phyloP scores from a whole-genome alignment of 108 stramenopile genomes.

The Nitzschia sp. region DNA sequence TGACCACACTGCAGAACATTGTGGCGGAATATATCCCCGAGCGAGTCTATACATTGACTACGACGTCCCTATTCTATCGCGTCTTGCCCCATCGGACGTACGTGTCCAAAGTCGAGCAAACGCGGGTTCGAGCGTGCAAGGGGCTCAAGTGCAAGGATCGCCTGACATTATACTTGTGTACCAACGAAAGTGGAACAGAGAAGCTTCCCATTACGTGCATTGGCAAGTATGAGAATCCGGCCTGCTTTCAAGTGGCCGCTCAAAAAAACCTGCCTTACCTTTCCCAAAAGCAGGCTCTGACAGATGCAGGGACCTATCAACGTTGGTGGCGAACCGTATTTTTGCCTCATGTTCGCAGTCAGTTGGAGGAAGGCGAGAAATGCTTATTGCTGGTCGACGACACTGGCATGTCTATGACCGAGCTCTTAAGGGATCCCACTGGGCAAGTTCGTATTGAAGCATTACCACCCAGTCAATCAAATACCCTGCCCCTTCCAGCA shows the following conservation, averaged over 20 bases:
- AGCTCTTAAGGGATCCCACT: slow-evolving; percentile 23
- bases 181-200: slow-evolving; percentile 26
- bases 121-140: slow-evolving; percentile 25
- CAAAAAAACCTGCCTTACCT: slow-evolving; percentile 20
- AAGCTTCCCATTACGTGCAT: slow-evolving; percentile 25
- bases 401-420: slow-evolving; percentile 15
- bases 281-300: slow-evolving; percentile 19
- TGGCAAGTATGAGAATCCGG: slow-evolving; percentile 28
- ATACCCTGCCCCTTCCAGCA: slow-evolving; percentile 1
- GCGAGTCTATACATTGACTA: slow-evolving; percentile 21
- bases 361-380: slow-evolving; percentile 13
- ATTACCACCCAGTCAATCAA: slow-evolving; percentile 17
- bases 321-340: slow-evolving; percentile 27
- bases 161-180: slow-evolving; percentile 25
- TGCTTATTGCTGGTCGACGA: slow-evolving; percentile 22
- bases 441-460: slow-evolving; percentile 24
- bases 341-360: slow-evolving; percentile 23
- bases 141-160: slow-evolving; percentile 31
- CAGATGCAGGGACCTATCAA: slow-evolving; percentile 27
- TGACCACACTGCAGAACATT: slow-evolving; percentile 11
- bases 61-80: slow-evolving; percentile 23
- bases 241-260: slow-evolving; percentile 21
- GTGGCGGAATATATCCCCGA: slow-evolving; percentile 12
- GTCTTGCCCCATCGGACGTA: slow-evolving; percentile 28
- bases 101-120: slow-evolving; percentile 9